Percentiles rank a stretch among this genome's conserved stretches.
Conservation (phyloP, 306 rosid genomes). For the Urtica urens region DNA sequence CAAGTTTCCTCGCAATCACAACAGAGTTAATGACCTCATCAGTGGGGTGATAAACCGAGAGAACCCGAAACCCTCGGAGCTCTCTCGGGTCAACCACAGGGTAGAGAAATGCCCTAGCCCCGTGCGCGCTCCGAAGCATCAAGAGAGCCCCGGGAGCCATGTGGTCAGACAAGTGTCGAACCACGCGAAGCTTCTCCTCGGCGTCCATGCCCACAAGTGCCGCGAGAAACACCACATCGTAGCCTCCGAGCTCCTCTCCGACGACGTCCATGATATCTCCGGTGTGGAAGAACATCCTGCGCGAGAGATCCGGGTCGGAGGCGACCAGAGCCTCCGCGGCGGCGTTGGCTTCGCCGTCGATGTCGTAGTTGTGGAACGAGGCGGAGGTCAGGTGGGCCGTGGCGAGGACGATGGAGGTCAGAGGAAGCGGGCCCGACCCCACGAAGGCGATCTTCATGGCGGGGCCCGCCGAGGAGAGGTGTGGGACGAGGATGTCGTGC, state of each 20-base stretch:
- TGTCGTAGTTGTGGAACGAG: conserved; percentile 61
- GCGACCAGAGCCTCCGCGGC: conserved; percentile 39
- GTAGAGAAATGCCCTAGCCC: conserved; percentile 78
- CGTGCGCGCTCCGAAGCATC: conserved; percentile 84
- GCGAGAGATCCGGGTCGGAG: conserved; percentile 45
- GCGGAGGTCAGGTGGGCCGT: conserved; percentile 46
- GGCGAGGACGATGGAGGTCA: conserved; percentile 73
- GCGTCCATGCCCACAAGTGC: conserved; percentile 81
- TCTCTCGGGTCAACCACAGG: conserved; percentile 65
- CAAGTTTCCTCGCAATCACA: conserved; percentile 46
- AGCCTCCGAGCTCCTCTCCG: conserved; percentile 29
- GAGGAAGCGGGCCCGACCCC: conserved; percentile 91
- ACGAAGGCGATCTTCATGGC: conserved; percentile 51
- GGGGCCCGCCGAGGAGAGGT: conserved; percentile 9
- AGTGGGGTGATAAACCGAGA: conserved; percentile 62
- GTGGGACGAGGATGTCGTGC: conserved; percentile 42
- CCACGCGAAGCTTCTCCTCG: conserved; percentile 38
- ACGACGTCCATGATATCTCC: conserved; percentile 48
- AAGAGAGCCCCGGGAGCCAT: conserved; percentile 64
- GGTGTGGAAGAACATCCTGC: conserved; percentile 57
- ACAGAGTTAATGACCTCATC: conserved; percentile 78
- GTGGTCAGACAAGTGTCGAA: conserved; percentile 45
- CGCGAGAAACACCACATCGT: conserved; percentile 69
- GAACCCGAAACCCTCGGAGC: conserved; percentile 60
- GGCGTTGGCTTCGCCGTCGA: conserved; percentile 57